Evolutionary conservation across 495 filamentous ascomycete species (phyloP), one percentile per base, ranked within the genome.

Genomic region (Podospora australis): DNA sequence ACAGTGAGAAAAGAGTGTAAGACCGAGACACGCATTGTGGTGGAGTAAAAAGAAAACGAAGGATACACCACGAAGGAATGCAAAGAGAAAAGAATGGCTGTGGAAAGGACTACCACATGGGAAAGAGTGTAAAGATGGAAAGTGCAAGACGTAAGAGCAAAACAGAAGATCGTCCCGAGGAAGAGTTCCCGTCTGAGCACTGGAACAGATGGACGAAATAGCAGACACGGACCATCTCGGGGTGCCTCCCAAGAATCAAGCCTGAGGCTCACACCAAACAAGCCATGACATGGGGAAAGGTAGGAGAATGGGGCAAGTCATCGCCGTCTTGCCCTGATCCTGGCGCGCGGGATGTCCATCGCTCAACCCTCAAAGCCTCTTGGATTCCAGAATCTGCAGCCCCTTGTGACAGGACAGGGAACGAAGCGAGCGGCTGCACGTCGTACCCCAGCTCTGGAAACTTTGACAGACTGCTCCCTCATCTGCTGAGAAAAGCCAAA

Each of bases 1-100:
- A 46, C 17, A 32, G 40, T 25, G 42, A 48, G 16, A 44, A 52
- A 47, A 8, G 29, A 43, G 26, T 38, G 36, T 22, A 14, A 6
- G 1, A 52, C n/a, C 26, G 43, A 40, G 11, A 28, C 39, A 23
- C 21, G 26, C 48, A 50, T 50, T 19, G 21, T 29, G 39, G 14
- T 29, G 20, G 9, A 3, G 34, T 8, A 36, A 21, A 5, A 36
- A 35, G 21, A 20, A 22, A 47, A 50, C 10, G 39, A 50, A 35
- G 3, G 39, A 29, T 14, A 39, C 24, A 26, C 39, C 22, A 28
- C 48, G 32, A 13, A 19, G 29, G 14, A 46, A 21, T 29, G 42
- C n/a, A 21, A 24, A 16, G 36, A 29, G 22, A 28, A 47, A 36
- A 20, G 36, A 47, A 30, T 17, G 44, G n/a, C 34, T 23, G 50